Evolutionary conservation across 2,329 filamentous ascomycete genomes (phyloP).

Genomic region (Colletotrichum sp.): DNA sequence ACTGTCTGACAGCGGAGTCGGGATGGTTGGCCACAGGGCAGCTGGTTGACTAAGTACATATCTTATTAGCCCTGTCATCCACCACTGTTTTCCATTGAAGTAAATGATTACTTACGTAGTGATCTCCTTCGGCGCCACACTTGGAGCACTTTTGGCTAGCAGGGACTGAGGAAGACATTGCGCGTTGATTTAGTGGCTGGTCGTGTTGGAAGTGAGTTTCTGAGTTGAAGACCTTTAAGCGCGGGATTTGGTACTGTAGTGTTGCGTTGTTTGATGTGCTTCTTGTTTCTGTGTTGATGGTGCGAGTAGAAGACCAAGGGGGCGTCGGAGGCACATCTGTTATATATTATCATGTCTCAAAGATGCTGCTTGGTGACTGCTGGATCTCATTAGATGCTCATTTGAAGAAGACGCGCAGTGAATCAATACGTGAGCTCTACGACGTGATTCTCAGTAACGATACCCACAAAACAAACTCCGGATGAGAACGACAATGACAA

Average conservation of each 20-base stretch:
- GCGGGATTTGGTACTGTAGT: not conserved
- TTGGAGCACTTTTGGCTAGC: not conserved
- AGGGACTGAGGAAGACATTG: not conserved
- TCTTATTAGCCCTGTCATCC: not conserved
- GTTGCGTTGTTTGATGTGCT: not conserved
- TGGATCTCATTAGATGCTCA: not conserved
- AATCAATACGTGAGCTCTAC: not conserved
- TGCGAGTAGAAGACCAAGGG: not conserved
- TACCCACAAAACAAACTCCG: not conserved
- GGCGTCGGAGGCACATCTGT: not conserved
- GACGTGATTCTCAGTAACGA: not conserved
- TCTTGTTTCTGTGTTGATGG: not conserved
- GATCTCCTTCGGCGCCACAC: not conserved
- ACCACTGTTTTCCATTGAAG: not conserved
- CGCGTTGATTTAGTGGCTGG: not conserved
- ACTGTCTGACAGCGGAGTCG: not conserved
- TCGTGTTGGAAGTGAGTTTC: not conserved
- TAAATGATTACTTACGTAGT: not conserved
- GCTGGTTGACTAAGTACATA: not conserved
- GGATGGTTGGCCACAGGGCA: not conserved
- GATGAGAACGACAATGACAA: not conserved
- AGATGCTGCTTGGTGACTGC: not conserved
- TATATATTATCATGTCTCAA: not conserved
- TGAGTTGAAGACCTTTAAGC: not conserved
- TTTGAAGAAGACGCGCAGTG: not conserved